Evolutionary conservation across 495 filamentous ascomycete genomes (phyloP), one percentile per base, ranked within the genome.

Genomic region (Daldinia loculata): DNA sequence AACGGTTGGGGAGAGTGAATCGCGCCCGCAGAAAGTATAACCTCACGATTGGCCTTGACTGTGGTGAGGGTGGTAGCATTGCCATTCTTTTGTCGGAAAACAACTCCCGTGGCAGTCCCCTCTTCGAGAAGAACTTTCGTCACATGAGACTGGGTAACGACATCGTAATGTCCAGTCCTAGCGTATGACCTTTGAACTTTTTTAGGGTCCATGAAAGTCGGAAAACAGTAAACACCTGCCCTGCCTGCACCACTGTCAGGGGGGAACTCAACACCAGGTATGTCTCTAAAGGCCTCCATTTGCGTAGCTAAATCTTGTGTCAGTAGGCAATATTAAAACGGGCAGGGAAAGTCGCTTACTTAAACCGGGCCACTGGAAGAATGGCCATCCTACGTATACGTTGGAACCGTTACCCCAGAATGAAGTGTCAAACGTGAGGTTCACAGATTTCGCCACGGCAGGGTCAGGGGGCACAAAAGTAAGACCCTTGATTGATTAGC

Each of bases 1-100:
- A 90, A 74, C 1, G 89, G 66, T 56, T 89, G 86, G 0, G 88
- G 88, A 34, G 86, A 88, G 67, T 88, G 85, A 14, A 90, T 74
- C 1, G 82, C 80, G 5, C 88, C 88, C 0, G 87, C 87, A 1
- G 87, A 82, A n/a, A 90, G 45, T 51, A 89, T 86, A 12, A 89
- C 86, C 71, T 90, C 88, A 55, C 81, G 82, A 5, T 75, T 79
- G 0, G 85, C 87, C 19, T 69, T 79, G 4, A 86, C 78, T 0
- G 65, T 75, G 0, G 57, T 68, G 6, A 61, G 27, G 0, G 43
- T 62, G 0, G 76, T 80, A 6, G 60, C 24, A 19, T 76, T 77
- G 14, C 63, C 62, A 2, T 32, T 17, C 22, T 39, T 63, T 39
- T 66, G 69, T 32, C 56, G 68, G 51, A 80, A 82, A 12, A 69